Evolutionary conservation across 352 stramenopile genomes (phyloP).

Genomic region (Globisporangium irregulare): DNA sequence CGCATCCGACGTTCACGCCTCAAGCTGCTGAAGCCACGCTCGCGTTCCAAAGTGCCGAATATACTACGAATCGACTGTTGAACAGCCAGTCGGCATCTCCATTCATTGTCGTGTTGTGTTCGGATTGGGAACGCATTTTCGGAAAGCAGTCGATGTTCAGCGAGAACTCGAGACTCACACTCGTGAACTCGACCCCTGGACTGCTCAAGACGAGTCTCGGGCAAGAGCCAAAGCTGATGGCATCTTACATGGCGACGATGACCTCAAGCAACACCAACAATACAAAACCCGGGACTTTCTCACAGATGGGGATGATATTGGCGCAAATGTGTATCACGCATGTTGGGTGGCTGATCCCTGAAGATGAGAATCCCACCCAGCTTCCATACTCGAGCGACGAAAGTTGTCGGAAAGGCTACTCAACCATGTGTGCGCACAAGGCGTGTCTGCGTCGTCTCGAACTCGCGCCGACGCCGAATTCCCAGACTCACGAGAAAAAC

Average conservation of each 20-base stretch:
- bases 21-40: conserved; percentile 19
- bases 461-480: conserved; percentile 10
- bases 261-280: neutral
- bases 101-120: conserved; percentile 45
- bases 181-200: conserved; percentile 45
- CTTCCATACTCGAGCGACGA: conserved; percentile 28
- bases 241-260: neutral
- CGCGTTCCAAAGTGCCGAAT: conserved; percentile 35
- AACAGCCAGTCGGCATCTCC: neutral
- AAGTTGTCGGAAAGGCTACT: conserved; percentile 42
- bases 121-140: conserved; percentile 65
- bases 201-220: conserved; percentile 34
- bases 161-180: conserved; percentile 34
- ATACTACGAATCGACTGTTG: conserved; percentile 13
- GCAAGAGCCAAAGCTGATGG: conserved; percentile 1
- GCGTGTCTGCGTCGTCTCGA: conserved; percentile 23
- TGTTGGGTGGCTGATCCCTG: conserved; percentile 52
- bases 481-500: neutral
- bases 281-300: neutral
- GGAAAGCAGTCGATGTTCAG: conserved; percentile 54
- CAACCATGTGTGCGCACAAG: conserved; percentile 45
- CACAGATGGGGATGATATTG: conserved; percentile 13
- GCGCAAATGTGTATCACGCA: conserved; percentile 31
- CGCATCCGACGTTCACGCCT: conserved; percentile 7
- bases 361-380: conserved; percentile 1